phyloP scores from a whole-genome alignment of 805 yeast species.

The baker's yeast (Saccharomyces cerevisiae) region DNA sequence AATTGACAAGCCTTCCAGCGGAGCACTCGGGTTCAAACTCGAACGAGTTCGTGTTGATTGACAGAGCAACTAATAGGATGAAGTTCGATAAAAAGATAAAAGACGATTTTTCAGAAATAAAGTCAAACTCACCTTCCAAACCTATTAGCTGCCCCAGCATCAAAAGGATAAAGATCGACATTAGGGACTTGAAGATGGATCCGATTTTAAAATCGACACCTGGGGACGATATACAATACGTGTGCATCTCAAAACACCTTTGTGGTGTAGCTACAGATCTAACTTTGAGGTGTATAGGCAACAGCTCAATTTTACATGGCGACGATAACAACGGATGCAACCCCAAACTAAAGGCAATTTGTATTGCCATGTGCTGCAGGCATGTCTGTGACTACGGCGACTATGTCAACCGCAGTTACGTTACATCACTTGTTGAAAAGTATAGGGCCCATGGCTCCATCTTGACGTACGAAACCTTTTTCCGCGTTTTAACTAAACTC shows the following conservation, averaged over 20 bases:
- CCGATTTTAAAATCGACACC: conserved; percentile 28
- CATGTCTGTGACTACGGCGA: conserved; percentile 65
- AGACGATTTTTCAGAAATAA: conserved; percentile 39
- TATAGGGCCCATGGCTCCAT: conserved; percentile 14
- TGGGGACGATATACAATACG: conserved; percentile 18
- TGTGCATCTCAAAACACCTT: conserved; percentile 77
- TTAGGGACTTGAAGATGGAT: conserved; percentile 60
- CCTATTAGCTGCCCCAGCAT: conserved; percentile 7
- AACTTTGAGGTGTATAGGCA: conserved; percentile 56
- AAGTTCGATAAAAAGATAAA: conserved; percentile 65
- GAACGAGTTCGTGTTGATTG: conserved; percentile 44
- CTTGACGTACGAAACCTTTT: conserved; percentile 28
- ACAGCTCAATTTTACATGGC: conserved; percentile 22
- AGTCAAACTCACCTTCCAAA: not conserved
- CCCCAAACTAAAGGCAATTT: conserved; percentile 41
- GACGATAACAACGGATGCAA: not conserved
- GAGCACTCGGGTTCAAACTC: conserved; percentile 28
- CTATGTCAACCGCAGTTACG: conserved; percentile 23
- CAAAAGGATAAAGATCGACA: conserved; percentile 49
- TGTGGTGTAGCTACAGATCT: conserved; percentile 94
- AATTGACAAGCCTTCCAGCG: not conserved
- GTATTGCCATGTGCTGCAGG: conserved; percentile 90
- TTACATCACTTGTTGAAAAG: conserved; percentile 33
- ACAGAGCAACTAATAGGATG: conserved; percentile 68
- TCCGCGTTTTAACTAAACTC: conserved; percentile 47